Evolutionary conservation across 2,329 filamentous ascomycete genomes (phyloP).

Genomic region (Penicillium sp.): DNA sequence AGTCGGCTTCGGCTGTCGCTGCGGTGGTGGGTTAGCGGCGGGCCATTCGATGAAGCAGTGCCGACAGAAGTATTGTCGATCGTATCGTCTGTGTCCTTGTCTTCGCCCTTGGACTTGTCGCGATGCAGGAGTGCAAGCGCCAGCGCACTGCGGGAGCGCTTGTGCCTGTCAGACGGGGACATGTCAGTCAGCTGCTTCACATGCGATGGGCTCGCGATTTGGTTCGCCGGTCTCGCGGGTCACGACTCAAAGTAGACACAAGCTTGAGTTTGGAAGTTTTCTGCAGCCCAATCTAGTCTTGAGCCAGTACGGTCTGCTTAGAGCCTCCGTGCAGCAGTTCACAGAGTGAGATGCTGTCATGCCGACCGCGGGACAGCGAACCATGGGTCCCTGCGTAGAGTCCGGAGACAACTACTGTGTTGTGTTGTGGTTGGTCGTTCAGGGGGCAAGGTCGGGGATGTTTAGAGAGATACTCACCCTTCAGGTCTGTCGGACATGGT

Average conservation of each 20-base stretch:
- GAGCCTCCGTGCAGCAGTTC: background rate
- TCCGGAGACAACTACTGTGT: background rate
- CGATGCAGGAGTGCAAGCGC: constrained; percentile 59
- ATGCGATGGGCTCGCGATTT: constrained; percentile 19
- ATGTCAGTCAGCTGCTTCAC: constrained; percentile 34
- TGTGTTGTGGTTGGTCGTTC: background rate
- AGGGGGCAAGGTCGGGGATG: background rate
- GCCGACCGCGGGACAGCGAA: constrained; percentile 12
- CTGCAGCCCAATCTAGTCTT: background rate
- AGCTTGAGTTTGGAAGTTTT: background rate
- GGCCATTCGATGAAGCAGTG: constrained; percentile 34
- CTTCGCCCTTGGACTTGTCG: constrained; percentile 53
- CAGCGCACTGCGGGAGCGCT: constrained; percentile 58
- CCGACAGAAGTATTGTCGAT: constrained; percentile 28
- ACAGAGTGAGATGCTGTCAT: constrained; percentile 8
- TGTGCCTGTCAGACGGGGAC: constrained; percentile 46
- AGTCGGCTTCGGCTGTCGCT: constrained; percentile 37
- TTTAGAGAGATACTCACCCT: constrained; percentile 25
- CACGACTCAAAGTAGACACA: background rate
- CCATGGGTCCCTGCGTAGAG: constrained; percentile 17
- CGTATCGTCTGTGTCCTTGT: constrained; percentile 33
- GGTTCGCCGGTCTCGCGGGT: constrained; percentile 1
- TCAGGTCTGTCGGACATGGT: constrained; percentile 31
- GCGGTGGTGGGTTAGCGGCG: constrained; percentile 36
- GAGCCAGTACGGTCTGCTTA: background rate